Conservation (phyloP, 306 rosid species). For the Pachyrhizus erosus region DNA sequence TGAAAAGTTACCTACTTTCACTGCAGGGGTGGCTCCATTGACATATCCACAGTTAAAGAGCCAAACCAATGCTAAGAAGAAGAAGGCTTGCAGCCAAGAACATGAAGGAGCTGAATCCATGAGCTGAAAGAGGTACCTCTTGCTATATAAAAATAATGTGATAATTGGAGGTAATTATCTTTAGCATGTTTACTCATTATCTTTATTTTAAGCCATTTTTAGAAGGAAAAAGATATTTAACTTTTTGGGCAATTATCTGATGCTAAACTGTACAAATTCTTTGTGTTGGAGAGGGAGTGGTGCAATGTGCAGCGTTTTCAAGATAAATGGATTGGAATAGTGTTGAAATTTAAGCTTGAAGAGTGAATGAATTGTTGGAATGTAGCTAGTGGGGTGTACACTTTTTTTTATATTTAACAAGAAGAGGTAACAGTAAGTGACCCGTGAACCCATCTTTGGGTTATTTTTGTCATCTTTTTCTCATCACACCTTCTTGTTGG, state of each 20-base stretch:
- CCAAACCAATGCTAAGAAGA: conserved; percentile 42
- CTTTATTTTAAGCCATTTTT: conserved; percentile 31
- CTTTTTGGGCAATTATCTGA: conserved; percentile 46
- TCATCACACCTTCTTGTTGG: conserved; percentile 41
- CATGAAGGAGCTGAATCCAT: conserved; percentile 45
- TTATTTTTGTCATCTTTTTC: conserved; percentile 66
- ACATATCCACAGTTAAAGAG: conserved; percentile 45
- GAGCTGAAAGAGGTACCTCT: background rate
- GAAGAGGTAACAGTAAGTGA: conserved; percentile 44
- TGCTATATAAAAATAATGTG: conserved; percentile 18
- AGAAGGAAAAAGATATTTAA: conserved; percentile 38
- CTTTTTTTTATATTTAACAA: conserved; percentile 36
- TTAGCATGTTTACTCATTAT: conserved; percentile 2
- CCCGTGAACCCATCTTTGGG: conserved; percentile 74
- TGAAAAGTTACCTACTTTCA: conserved; percentile 62
- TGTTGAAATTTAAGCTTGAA: conserved; percentile 30
- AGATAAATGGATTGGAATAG: conserved; percentile 32
- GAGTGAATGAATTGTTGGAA: conserved; percentile 44
- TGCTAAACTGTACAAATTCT: conserved; percentile 31
- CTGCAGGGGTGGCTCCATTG: conserved; percentile 43
- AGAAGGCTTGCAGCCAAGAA: conserved; percentile 48
- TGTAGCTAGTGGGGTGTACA: conserved; percentile 38
- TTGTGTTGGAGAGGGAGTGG: conserved; percentile 14
- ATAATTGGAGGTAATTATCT: conserved; percentile 29
- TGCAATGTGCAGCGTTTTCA: conserved; percentile 41